These are phyloP conservation scores for Bruguiera gymnorhiza DNA, from an alignment of 345 rosid species.

Conservation along the genomic window DNA sequence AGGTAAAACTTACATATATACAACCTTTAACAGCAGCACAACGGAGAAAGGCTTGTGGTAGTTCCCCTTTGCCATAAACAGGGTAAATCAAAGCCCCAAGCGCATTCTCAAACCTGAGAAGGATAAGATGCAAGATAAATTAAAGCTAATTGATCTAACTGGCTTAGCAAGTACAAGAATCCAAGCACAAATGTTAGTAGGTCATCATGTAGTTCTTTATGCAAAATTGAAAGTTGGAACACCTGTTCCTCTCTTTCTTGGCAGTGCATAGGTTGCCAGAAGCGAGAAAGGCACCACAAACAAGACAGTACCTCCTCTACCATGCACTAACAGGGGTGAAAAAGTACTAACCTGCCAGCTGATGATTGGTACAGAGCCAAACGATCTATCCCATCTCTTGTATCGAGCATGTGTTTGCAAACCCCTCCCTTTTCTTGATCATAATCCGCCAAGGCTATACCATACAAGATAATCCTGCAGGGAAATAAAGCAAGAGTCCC, in stretches of 20 bases:
- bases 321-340: neutral
- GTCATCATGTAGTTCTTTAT: neutral
- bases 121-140: neutral
- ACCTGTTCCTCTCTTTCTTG: neutral
- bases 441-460: conserved; percentile 76
- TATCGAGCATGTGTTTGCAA: conserved; percentile 46
- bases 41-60: conserved; percentile 87
- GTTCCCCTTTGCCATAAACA: conserved; percentile 84
- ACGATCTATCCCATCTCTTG: conserved; percentile 70
- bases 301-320: neutral
- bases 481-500: conserved; percentile 4
- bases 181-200: neutral
- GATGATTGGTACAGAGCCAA: conserved; percentile 72
- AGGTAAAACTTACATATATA: conserved; percentile 55
- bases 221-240: neutral
- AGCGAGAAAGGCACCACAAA: no score
- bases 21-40: conserved; percentile 95
- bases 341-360: conserved; percentile 60
- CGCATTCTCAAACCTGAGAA: conserved; percentile 65
- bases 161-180: neutral
- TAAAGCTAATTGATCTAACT: neutral
- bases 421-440: conserved; percentile 55
- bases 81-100: conserved; percentile 81
- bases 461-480: conserved; percentile 67
- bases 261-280: neutral